Percentiles rank a stretch among this genome's conserved stretches.
These are phyloP conservation scores for Wilcoxina mikolae DNA, from an alignment of 495 filamentous ascomycete genomes.

Conservation along the genomic window DNA sequence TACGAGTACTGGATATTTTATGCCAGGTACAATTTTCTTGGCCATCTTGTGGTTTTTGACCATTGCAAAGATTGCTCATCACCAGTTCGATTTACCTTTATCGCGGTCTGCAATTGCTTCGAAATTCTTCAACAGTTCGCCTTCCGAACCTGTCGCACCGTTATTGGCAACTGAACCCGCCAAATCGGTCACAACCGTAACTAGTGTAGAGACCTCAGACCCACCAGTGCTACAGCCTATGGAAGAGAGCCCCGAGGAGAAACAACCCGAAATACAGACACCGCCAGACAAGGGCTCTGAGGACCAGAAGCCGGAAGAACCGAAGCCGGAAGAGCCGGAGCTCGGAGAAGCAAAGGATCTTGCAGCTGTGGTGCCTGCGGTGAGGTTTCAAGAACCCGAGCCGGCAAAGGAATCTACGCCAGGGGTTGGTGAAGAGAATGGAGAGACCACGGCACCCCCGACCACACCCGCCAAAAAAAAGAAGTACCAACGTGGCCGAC, in stretches of 20 bases:
- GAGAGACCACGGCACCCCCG: conserved; percentile 9
- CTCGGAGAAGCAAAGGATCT: background rate
- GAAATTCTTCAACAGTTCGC: no score
- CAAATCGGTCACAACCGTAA: no score
- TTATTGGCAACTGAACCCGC: no score
- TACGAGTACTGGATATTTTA: no score
- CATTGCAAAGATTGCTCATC: background rate
- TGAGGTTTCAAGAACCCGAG: conserved; percentile 4
- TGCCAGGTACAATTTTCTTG: background rate
- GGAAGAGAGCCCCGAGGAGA: no score
- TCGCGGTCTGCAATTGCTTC: no score
- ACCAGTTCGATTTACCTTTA: no score
- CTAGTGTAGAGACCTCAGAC: no score
- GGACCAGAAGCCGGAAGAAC: background rate
- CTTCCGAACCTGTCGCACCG: no score
- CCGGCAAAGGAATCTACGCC: background rate
- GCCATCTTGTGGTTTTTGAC: background rate
- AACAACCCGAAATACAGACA: background rate
- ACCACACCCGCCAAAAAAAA: conserved; percentile 56
- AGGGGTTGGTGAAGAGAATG: background rate
- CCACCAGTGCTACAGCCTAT: no score
- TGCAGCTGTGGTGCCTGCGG: background rate
- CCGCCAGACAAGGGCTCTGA: background rate
- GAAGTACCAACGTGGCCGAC: conserved; percentile 63
- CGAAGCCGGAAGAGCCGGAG: background rate